A percentile compares a stretch with the other conserved stretches of the same genome.
These are phyloP conservation scores for Perilla frutescens DNA, from an alignment of 257 asterid species.

Conservation along the genomic window DNA sequence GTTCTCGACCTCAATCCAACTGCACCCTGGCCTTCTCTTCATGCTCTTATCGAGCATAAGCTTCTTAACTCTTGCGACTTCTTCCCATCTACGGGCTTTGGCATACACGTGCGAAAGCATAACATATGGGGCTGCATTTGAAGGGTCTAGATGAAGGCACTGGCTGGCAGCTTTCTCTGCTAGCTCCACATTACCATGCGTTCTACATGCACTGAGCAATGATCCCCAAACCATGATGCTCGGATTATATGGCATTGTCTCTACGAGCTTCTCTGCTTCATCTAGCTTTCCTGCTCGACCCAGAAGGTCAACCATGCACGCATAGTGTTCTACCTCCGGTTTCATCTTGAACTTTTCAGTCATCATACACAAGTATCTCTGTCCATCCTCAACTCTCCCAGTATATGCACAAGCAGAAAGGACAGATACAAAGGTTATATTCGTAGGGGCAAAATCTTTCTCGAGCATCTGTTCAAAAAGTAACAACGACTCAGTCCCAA, in stretches of 20 bases:
- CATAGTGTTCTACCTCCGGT: constrained; percentile 66
- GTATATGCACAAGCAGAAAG: constrained; percentile 80
- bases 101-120: constrained; percentile 67
- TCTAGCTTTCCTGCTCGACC: constrained; percentile 73
- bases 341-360: constrained; percentile 53
- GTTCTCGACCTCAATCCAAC: constrained; percentile 72
- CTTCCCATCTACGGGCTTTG: constrained; percentile 62
- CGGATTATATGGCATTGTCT: constrained; percentile 67
- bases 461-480: constrained; percentile 64
- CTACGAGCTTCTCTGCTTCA: constrained; percentile 63
- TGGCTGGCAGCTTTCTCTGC: constrained; percentile 71
- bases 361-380: constrained; percentile 61
- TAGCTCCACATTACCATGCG: constrained; percentile 56
- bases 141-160: constrained; percentile 66
- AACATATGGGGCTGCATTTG: constrained; percentile 71
- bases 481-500: constrained; percentile 53
- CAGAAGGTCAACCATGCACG: constrained; percentile 78
- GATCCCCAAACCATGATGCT: constrained; percentile 68
- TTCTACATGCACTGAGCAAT: constrained; percentile 67
- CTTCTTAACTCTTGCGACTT: constrained; percentile 60
- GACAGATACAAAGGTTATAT: constrained; percentile 73
- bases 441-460: constrained; percentile 49
- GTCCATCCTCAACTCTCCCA: constrained; percentile 74
- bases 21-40: constrained; percentile 68
- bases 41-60: constrained; percentile 51